phyloP scores from a whole-genome alignment of 768 basidiomycete species.

The Mycena albidolilacea region DNA sequence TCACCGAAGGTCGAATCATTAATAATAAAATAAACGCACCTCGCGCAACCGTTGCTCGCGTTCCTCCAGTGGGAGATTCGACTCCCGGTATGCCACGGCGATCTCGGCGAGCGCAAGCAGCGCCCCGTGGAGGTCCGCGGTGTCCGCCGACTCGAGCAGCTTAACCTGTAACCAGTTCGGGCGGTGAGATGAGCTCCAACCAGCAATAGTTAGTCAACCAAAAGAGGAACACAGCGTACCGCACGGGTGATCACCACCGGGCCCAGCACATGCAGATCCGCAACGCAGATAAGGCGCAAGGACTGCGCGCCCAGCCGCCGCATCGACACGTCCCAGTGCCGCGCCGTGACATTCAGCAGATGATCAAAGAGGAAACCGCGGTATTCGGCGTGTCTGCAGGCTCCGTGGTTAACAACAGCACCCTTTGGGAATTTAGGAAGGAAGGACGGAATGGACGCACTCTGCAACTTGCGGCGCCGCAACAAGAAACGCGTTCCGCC shows the following conservation, averaged over 20 bases:
- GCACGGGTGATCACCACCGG: constrained; percentile 63
- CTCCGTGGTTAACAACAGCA: background rate
- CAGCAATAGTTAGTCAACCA: background rate
- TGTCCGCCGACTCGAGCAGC: constrained; percentile 75
- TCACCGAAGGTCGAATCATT: background rate
- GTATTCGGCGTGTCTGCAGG: constrained; percentile 82
- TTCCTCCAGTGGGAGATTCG: constrained; percentile 45
- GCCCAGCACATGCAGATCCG: constrained; percentile 70
- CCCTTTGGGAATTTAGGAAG: constrained; percentile 5
- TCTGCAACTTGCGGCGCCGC: constrained; percentile 90
- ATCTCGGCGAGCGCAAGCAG: constrained; percentile 84
- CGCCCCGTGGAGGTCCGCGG: constrained; percentile 84
- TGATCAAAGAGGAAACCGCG: constrained; percentile 78
- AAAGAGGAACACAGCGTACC: constrained; percentile 58
- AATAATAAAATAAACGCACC: constrained; percentile 51
- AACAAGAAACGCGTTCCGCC: constrained; percentile 86
- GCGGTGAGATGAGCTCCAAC: constrained; percentile 7
- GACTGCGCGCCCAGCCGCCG: constrained; percentile 84
- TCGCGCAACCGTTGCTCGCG: constrained; percentile 58
- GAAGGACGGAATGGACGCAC: constrained; percentile 63
- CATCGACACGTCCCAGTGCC: constrained; percentile 93
- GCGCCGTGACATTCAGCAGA: constrained; percentile 77
- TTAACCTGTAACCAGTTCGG: constrained; percentile 56
- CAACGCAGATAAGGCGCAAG: constrained; percentile 74
- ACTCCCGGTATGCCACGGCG: constrained; percentile 68